Base-by-base conservation (phyloP, 2,329 filamentous ascomycete species). In the Phaeosphaeria sp. region DNA sequence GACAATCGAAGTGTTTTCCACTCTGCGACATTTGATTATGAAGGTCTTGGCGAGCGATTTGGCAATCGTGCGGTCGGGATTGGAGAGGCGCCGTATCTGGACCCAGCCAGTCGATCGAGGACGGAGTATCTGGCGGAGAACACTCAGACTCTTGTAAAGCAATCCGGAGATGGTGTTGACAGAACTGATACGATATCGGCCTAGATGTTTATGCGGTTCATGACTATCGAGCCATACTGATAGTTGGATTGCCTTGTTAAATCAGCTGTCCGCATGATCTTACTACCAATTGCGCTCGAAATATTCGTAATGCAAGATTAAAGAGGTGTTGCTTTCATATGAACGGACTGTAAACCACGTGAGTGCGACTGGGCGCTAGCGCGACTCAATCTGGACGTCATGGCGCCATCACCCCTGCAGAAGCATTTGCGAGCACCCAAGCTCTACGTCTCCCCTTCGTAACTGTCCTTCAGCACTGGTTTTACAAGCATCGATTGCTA, bases 81-180 rank as follows among this genome's bases (percentile, higher is more conserved):
- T 41, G 78, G 78, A 0, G 78, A 78, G 54, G 67, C 67, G 6
- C 78, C 78, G 0, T 80, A 78, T 54, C 55, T 79, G 1, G 77
- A 79, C 51, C 76, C 77, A 3, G 69, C 61, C 1, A 70, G 67
- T 7, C 63, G 60, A 30, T 69, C 68, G 5, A 59, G 71, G 44
- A 69, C 67, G 3, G 67, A 71, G 46, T 60, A 59, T 17, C 48
- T 72, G 51, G 59, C 46, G 20, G 55, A 53, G 46, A 50, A 50
- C 27, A 54, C 25, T 20, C 44, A 46, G 7, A 25, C 48, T 23
- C 51, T 54, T 46, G 47, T n/a, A 0, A 13, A 18, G 13, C 48
- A 44, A 10, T 27, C 50, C 20, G 20, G 46, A 18, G 50, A 50
- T 3, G 41, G 41, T 43, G n/a, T 43, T 20, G 30, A 36, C 6